phyloP scores from a whole-genome alignment of 371 early-diverging fungal genomes.

The Mortierella sp. region DNA sequence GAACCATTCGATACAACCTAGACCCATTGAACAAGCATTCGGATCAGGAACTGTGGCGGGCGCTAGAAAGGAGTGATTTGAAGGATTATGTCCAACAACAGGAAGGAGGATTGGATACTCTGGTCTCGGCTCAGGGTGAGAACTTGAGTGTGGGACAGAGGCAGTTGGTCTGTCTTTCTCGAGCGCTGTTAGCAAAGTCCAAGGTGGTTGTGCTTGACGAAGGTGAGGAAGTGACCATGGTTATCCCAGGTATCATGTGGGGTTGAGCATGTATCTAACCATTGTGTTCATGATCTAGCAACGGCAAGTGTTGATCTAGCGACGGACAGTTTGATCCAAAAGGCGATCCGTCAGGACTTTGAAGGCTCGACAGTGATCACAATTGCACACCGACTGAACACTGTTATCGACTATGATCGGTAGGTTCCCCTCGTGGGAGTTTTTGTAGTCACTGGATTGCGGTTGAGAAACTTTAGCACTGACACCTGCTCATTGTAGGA shows the following conservation, averaged over 20 bases:
- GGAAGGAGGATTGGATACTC: slow-evolving; percentile 76
- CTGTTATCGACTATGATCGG: slow-evolving; percentile 89
- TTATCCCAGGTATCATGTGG: no score
- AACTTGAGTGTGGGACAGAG: slow-evolving; percentile 89
- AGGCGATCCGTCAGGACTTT: slow-evolving; percentile 83
- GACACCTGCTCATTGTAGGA: slow-evolving; percentile 40
- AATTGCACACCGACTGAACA: slow-evolving; percentile 85
- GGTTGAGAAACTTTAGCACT: background rate
- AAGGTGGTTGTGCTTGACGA: slow-evolving; percentile 88
- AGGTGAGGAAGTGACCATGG: slow-evolving; percentile 59
- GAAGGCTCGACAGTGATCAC: slow-evolving; percentile 70
- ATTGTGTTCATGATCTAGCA: slow-evolving; percentile 59
- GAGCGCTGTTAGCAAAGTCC: slow-evolving; percentile 81
- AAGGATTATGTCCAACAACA: slow-evolving; percentile 69
- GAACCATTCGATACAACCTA: slow-evolving; percentile 68
- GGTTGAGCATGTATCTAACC: no score
- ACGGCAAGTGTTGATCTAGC: slow-evolving; percentile 83
- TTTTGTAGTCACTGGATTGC: no score
- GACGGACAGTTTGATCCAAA: slow-evolving; percentile 80
- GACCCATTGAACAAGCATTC: slow-evolving; percentile 82
- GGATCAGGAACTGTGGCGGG: slow-evolving; percentile 88
- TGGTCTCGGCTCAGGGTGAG: slow-evolving; percentile 75
- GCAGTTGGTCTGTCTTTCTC: slow-evolving; percentile 87
- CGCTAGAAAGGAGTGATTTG: slow-evolving; percentile 79
- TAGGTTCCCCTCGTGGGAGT: slow-evolving; percentile 59